Base-by-base conservation (phyloP, 108 stramenopile genomes). In the Pelagomonas calceolata region DNA sequence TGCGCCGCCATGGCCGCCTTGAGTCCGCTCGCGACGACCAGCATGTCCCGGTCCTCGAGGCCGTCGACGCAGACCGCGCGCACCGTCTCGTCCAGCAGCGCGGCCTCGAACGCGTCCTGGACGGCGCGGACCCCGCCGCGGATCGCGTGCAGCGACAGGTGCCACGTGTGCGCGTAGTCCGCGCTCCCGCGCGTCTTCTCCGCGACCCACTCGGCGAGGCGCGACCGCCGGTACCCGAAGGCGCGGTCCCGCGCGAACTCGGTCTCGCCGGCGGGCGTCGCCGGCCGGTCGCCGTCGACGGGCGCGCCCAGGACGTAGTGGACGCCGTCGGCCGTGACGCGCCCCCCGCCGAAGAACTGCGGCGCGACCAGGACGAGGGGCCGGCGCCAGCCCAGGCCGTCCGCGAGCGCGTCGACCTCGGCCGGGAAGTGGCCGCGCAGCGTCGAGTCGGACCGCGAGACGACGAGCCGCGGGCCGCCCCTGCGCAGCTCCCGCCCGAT, bases 391-490 rank as follows among this genome's bases (percentile, higher is more conserved):
- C 75, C 80, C 35, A 84, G 37, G 21, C 78, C 80, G 18, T 60
- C 46, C n/a, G 79, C 81, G 39, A 85, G 76, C 26, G 81, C 72
- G 32, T 71, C 68, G 43, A 80, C 66, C 68, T 85, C 85, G 29
- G 73, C 66, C 4, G 82, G 82, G 66, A 83, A 85, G 70, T 85
- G 85, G 16, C 85, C 85, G 1, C 85, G 66, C 17, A 85, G 71
- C 30, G 85, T 85, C 32, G 82, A 83, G 72, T 85, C 85, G 21
- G 75, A 74, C 33, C 85, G 75, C 29, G 78, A 79, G n/a, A 85
- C 75, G 34, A 84, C 65, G 39, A 10, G 39, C 39, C 9, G 9
- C 9, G 39, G 39, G 39, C 39, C 39, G 39, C 12, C 9, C 39
- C 9, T 5, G 5, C 39, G 5, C 39, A 43, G 39, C 5, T 12